phyloP scores from a whole-genome alignment of 2,329 filamentous ascomycete species.

The Simplicillium aogashimaense region DNA sequence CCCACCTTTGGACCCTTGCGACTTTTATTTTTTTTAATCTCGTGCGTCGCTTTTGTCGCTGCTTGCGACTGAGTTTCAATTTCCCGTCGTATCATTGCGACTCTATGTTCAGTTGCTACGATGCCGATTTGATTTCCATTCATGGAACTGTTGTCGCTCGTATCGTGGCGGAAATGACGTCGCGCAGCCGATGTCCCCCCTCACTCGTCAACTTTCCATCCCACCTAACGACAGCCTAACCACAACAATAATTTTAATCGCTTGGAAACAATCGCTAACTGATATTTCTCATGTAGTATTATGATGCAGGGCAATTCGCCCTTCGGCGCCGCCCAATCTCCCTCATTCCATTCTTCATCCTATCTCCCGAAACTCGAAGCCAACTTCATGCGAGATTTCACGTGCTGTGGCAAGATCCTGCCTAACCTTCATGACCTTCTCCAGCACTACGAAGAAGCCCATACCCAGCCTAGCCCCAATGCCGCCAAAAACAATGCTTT shows the following conservation, averaged over 20 bases:
- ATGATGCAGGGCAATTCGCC: slow-evolving; percentile 97
- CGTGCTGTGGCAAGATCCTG: slow-evolving; percentile 82
- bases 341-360: slow-evolving; percentile 91
- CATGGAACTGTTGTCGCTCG: too few species aligned
- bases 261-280: slow-evolving; percentile 10
- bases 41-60: too few species aligned
- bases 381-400: slow-evolving; percentile 96
- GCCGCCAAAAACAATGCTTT: slow-evolving; percentile 29
- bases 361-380: slow-evolving; percentile 95
- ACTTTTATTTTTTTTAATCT: background rate
- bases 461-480: slow-evolving; percentile 58
- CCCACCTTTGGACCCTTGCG: slow-evolving; percentile 1
- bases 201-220: background rate
- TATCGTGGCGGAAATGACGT: too few species aligned
- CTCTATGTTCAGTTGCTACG: too few species aligned
- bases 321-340: slow-evolving; percentile 64
- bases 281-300: slow-evolving; percentile 48
- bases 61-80: too few species aligned
- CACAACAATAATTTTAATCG: too few species aligned
- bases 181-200: too few species aligned
- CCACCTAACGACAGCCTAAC: background rate
- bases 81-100: too few species aligned
- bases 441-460: slow-evolving; percentile 92
- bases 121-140: too few species aligned
- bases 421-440: slow-evolving; percentile 89